Percentiles rank a stretch among this genome's conserved stretches.
Conservation (phyloP, 2,329 filamentous ascomycete genomes). For the Fusarium oxysporum region DNA sequence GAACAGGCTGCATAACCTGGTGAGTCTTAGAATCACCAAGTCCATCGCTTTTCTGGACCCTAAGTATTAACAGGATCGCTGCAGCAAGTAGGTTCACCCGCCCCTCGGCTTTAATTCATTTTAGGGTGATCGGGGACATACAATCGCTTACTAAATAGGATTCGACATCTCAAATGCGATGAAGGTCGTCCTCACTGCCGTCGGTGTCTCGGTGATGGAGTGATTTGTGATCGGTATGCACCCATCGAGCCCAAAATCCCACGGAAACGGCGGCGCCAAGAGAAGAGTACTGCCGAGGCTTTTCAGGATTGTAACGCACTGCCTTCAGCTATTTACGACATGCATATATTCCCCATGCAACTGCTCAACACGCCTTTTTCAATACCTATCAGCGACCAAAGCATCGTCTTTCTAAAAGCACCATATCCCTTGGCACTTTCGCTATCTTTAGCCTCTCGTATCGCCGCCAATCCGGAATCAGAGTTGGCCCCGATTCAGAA, state of each 20-base stretch:
- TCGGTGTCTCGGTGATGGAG: background rate
- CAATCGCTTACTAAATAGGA: background rate
- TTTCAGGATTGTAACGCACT: background rate
- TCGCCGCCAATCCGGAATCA: background rate
- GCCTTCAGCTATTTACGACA: background rate
- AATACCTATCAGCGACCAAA: background rate
- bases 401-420: background rate
- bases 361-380: no score
- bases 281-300: background rate
- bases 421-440: rapidly evolving
- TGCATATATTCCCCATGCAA: no score
- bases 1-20: background rate
- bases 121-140: background rate
- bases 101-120: background rate
- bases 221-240: background rate
- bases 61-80: background rate
- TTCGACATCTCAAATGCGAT: background rate
- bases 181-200: background rate
- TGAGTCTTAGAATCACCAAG: background rate
- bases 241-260: background rate
- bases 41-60: background rate
- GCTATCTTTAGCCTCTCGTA: background rate
- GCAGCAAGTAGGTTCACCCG: background rate
- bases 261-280: background rate
- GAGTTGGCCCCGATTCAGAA: background rate